Evolutionary conservation across 2,329 filamentous ascomycete species (phyloP).

Genomic region (Aspergillus japonicus): DNA sequence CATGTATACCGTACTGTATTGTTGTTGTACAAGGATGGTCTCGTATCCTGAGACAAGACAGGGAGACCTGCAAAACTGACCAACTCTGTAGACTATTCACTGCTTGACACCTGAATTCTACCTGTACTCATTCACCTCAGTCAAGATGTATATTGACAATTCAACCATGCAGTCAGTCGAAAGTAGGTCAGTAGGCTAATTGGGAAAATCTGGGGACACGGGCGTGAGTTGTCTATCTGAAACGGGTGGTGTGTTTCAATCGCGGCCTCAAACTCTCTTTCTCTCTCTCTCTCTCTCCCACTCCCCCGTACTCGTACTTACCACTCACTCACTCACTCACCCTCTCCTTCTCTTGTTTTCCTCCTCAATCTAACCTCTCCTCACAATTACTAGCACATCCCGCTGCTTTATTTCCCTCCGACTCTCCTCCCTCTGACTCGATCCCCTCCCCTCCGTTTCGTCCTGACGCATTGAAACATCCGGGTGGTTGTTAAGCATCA

Average conservation of each 20-base stretch:
- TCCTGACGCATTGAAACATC: neutral
- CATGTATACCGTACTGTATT: neutral
- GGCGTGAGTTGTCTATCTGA: conserved; percentile 21
- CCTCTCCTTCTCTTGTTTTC: conserved; percentile 6
- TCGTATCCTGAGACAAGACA: neutral
- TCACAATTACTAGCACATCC: neutral
- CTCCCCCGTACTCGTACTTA: conserved; percentile 1
- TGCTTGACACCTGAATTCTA: too few species aligned
- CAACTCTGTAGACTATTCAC: too few species aligned
- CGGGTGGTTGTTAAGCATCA: neutral
- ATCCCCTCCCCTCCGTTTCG: neutral
- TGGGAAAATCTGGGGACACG: neutral
- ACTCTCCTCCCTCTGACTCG: too few species aligned
- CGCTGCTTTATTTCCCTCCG: neutral
- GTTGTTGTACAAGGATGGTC: neutral
- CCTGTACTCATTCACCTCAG: too few species aligned
- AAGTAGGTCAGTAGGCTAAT: neutral
- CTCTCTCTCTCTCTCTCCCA: conserved; percentile 2
- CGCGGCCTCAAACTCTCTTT: conserved; percentile 12
- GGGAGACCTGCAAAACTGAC: neutral
- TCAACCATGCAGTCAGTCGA: too few species aligned
- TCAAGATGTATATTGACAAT: too few species aligned
- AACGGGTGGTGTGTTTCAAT: conserved; percentile 20
- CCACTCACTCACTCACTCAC: conserved; percentile 7
- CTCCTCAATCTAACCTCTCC: neutral